phyloP scores from a whole-genome alignment of 148 eudicot genomes.

The Spergularia bocconei region DNA sequence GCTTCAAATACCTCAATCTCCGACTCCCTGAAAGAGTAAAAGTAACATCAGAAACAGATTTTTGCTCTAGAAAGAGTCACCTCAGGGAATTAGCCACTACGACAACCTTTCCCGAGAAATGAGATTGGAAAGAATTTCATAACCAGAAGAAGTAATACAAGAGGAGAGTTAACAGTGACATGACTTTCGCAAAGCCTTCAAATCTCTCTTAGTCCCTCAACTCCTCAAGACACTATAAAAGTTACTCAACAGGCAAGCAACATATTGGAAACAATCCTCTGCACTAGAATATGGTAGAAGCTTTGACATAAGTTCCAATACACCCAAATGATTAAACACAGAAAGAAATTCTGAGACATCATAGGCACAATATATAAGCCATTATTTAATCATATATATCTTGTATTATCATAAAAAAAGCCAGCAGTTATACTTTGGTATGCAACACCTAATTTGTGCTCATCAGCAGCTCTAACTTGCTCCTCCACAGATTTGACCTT shows the following conservation, averaged over 20 bases:
- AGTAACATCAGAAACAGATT: neutral
- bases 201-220: neutral
- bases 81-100: too few species aligned
- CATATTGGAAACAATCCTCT: slow-evolving; percentile 54
- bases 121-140: too few species aligned
- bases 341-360: neutral
- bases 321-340: neutral
- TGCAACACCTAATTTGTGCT: slow-evolving; percentile 99
- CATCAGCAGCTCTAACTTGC: slow-evolving; percentile 97
- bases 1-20: slow-evolving; percentile 95
- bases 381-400: slow-evolving; percentile 36
- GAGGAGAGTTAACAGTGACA: neutral
- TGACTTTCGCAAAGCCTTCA: neutral
- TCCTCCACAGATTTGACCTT: slow-evolving; percentile 95
- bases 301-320: neutral
- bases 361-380: slow-evolving; percentile 9
- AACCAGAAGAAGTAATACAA: neutral
- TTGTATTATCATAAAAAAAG: slow-evolving; percentile 94
- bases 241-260: neutral
- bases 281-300: slow-evolving; percentile 57
- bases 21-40: slow-evolving; percentile 56
- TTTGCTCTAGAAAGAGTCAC: neutral
- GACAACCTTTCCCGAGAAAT: too few species aligned
- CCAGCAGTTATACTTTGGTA: slow-evolving; percentile 99
- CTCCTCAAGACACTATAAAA: neutral